A percentile compares a stretch with the other conserved stretches of the same genome.
Evolutionary conservation across 2,329 filamentous ascomycete species (phyloP).

Genomic region (Albifimbria verrucaria): DNA sequence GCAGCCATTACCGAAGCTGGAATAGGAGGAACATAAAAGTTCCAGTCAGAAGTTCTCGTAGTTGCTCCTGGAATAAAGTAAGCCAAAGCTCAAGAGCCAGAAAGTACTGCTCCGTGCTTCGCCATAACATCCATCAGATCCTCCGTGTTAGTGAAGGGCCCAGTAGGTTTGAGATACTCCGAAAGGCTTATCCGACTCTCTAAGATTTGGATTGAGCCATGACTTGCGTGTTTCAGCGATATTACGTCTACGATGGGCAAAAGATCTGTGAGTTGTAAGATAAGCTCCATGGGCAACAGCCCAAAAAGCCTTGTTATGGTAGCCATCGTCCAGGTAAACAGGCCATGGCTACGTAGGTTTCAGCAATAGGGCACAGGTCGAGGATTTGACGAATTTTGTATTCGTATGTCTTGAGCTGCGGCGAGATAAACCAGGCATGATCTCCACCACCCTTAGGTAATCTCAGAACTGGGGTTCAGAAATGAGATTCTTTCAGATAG

Average conservation of each 20-base stretch:
- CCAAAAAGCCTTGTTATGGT: background rate
- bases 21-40: background rate
- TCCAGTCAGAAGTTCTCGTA: background rate
- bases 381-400: too few relatives aligned
- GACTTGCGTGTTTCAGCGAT: background rate
- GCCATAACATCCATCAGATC: slow-evolving; percentile 1
- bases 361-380: too few relatives aligned
- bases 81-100: background rate
- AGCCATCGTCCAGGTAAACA: background rate
- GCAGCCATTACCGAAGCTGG: background rate
- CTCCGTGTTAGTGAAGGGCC: background rate
- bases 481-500: background rate
- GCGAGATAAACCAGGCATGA: too few relatives aligned
- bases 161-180: background rate
- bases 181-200: background rate
- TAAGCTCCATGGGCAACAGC: background rate
- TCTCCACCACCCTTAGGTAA: background rate
- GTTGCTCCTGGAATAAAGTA: background rate
- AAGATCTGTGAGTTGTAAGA: background rate
- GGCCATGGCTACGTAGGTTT: too few relatives aligned
- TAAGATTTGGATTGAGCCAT: background rate
- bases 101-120: background rate
- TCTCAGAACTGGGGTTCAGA: background rate
- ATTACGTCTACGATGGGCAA: background rate
- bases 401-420: too few relatives aligned